Evolutionary conservation across 2,329 filamentous ascomycete species (phyloP), one percentile per base, ranked within the genome.

Genomic region (Pseudohalonectria lignicola): DNA sequence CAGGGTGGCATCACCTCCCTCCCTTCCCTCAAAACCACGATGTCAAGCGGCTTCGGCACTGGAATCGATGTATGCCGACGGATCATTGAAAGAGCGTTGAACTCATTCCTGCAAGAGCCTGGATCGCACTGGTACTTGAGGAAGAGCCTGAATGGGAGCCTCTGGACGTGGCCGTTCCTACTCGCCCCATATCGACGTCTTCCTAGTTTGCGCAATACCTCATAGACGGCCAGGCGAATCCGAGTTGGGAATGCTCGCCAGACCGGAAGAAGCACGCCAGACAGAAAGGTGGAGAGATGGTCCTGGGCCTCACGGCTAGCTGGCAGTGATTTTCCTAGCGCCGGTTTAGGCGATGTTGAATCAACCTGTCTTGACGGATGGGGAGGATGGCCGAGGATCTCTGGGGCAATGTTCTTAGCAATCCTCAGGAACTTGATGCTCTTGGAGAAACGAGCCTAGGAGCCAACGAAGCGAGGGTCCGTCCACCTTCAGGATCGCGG

Each of bases 61-160:
- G 53, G 53, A 16, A 58, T 44, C 2, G 46, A 43, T 3, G 54
- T 59, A 21, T 54, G 26, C 12, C 39, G 43, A 3, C 28, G 46
- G 21, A 57, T 40, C 11, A 48, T 32, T 1, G 37, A 26, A 15
- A 60, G 41, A 0, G 54, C 53, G 19, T 53, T 52, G 37, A 44
- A 45, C 39, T 58, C 51, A 23, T 60, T 59, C 13, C 36, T 43
- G 15, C 31, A 29, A 20, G 21, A n/a, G 23, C 44, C 48, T 10
- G 38, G 19, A 3, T 44, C 37, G 15, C 31, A 11, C 2, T 40
- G 13, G 26, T 41, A 39, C 35, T 59, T 59, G 13, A 60, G 36
- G 35, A 52, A 58, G 1, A 59, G 48, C 7, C 53, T 51, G 37
- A 58, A 56, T 2, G 53, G 54, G 13, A 59, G 37, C 28, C 47